These are phyloP conservation scores for Fremontodendron californicum DNA, from an alignment of 345 rosid species.

Conservation along the genomic window DNA sequence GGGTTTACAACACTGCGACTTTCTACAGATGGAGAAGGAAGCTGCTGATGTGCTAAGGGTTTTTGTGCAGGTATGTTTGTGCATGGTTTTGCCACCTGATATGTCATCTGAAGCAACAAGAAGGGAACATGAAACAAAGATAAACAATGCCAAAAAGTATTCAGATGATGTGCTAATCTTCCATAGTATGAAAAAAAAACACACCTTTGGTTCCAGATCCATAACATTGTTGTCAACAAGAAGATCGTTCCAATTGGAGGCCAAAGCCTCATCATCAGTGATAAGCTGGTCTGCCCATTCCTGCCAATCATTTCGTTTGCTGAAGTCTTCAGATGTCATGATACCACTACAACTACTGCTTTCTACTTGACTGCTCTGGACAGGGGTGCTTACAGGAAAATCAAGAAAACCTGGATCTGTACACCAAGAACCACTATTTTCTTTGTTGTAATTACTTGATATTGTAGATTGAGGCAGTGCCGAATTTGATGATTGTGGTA, in stretches of 20 bases:
- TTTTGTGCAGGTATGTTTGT: conserved; percentile 35
- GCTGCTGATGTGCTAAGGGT: conserved; percentile 39
- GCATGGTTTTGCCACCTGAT: conserved; percentile 44
- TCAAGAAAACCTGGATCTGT: conserved; percentile 46
- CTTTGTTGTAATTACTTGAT: conserved; percentile 33
- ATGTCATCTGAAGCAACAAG: conserved; percentile 47
- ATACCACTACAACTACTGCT: conserved; percentile 37
- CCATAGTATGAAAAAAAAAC: conserved; percentile 8
- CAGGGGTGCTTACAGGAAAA: conserved; percentile 39
- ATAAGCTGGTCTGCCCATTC: conserved; percentile 87
- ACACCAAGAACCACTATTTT: conserved; percentile 59
- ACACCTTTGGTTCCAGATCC: conserved; percentile 65
- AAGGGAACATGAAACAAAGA: conserved; percentile 20
- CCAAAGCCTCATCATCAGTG: conserved; percentile 55
- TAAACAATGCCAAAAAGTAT: conserved; percentile 3
- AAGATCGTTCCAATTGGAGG: conserved; percentile 56
- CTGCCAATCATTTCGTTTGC: conserved; percentile 62
- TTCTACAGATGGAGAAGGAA: conserved; percentile 55
- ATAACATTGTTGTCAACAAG: conserved; percentile 37
- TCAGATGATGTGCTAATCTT: conserved; percentile 7
- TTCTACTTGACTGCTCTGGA: conserved; percentile 51
- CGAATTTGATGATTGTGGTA: conserved; percentile 34
- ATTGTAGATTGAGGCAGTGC: conserved; percentile 41
- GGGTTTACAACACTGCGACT: conserved; percentile 39
- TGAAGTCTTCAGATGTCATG: conserved; percentile 46